Conservation (phyloP, 768 basidiomycete species). For the Pisolithus albus region DNA sequence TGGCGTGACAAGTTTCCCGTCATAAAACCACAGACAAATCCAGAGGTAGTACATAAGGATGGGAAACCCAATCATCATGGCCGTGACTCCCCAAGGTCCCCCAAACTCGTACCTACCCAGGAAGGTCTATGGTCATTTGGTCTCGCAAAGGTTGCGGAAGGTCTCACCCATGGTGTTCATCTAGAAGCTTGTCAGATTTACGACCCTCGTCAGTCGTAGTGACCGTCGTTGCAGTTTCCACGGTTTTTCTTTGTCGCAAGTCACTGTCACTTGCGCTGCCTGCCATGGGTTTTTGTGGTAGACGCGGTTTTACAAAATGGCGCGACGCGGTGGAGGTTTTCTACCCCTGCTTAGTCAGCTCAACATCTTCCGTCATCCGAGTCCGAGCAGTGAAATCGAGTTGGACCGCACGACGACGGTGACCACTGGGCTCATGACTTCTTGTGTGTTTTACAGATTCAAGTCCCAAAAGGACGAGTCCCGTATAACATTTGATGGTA, state of each 20-base stretch:
- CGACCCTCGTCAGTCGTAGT: conserved; percentile 62
- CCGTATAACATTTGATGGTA: conserved; percentile 94
- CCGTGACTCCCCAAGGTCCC: conserved; percentile 82
- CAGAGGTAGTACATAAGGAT: conserved; percentile 97
- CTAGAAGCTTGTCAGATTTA: conserved; percentile 65
- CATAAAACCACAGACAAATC: conserved; percentile 96
- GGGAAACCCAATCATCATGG: conserved; percentile 94
- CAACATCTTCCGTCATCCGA: background rate
- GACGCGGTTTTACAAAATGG: background rate
- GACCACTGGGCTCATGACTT: conserved; percentile 50
- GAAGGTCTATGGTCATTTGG: background rate
- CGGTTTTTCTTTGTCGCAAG: conserved; percentile 27
- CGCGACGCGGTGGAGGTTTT: conserved; percentile 6
- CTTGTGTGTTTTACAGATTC: conserved; percentile 98
- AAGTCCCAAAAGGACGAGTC: conserved; percentile 92
- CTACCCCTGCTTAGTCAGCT: conserved; percentile 15
- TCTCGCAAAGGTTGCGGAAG: background rate
- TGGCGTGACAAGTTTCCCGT: conserved; percentile 73
- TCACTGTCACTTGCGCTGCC: conserved; percentile 18
- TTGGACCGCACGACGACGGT: conserved; percentile 11
- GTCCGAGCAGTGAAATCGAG: background rate
- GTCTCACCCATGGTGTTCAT: conserved; percentile 57
- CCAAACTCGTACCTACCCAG: conserved; percentile 85
- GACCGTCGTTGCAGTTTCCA: conserved; percentile 15
- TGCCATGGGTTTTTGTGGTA: conserved; percentile 19